A percentile compares a stretch with the other conserved stretches of the same genome.
Conservation (phyloP, 2,329 filamentous ascomycete genomes). For the Pyricularia pennisetigena region DNA sequence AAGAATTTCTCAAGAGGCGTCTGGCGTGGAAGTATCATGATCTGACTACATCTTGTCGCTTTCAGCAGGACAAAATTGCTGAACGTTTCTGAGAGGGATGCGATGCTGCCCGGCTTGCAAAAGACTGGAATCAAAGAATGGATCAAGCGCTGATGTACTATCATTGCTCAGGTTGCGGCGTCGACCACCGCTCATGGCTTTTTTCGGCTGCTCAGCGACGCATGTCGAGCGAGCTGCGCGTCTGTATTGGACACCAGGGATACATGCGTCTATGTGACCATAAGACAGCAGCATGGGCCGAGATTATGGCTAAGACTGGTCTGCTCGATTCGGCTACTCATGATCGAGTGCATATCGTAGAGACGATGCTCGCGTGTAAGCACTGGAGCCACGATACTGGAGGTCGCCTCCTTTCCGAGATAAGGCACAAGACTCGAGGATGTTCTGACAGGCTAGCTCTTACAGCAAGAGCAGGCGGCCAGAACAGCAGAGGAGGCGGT, state of each 20-base stretch:
- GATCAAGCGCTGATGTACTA: neutral
- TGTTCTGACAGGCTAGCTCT: no score
- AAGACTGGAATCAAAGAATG: neutral
- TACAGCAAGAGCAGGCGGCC: no score
- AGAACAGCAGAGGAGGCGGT: neutral
- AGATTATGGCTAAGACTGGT: neutral
- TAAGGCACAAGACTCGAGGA: no score
- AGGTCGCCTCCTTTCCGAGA: neutral
- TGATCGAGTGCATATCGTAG: neutral
- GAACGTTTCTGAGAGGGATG: neutral
- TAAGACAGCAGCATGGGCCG: neutral
- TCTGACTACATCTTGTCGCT: neutral
- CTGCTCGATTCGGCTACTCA: neutral
- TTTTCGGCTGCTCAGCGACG: neutral
- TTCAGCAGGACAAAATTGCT: neutral
- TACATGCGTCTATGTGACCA: neutral
- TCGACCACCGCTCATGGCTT: neutral
- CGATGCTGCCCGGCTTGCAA: neutral
- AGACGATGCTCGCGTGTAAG: neutral
- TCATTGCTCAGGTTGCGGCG: neutral
- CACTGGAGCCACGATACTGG: neutral
- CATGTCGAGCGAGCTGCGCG: neutral
- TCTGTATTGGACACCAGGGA: neutral
- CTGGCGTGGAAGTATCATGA: neutral
- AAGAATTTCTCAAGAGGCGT: neutral